These are phyloP conservation scores for Xylaria grammica DNA, from an alignment of 495 filamentous ascomycete genomes.

Conservation along the genomic window DNA sequence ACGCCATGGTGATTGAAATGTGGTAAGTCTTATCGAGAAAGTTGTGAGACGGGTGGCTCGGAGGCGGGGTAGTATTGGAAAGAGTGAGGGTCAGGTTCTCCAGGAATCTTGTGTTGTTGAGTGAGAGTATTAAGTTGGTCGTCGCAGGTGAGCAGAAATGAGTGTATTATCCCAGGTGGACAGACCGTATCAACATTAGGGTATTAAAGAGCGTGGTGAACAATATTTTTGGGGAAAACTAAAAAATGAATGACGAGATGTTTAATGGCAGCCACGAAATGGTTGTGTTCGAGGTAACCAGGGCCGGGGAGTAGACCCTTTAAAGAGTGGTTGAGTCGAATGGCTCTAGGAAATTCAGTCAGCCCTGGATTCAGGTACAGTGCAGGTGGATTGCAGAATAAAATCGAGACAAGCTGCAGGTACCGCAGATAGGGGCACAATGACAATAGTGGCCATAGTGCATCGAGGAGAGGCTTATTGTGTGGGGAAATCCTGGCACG, in stretches of 20 bases:
- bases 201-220: constrained; percentile 62
- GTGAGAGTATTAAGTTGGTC: constrained; percentile 46
- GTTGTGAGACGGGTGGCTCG: constrained; percentile 23
- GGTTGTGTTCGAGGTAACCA: constrained; percentile 38
- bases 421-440: constrained; percentile 39
- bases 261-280: constrained; percentile 47
- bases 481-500: constrained; percentile 36
- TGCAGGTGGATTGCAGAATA: constrained; percentile 34
- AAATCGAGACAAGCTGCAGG: constrained; percentile 33
- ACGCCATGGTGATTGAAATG: constrained; percentile 71
- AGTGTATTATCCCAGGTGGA: constrained; percentile 51
- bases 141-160: constrained; percentile 48
- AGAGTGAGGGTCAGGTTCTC: constrained; percentile 57
- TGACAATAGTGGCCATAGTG: constrained; percentile 33
- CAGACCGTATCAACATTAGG: constrained; percentile 52
- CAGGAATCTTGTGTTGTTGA: constrained; percentile 50
- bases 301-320: constrained; percentile 47
- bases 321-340: constrained; percentile 38
- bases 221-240: constrained; percentile 44
- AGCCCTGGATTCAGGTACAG: constrained; percentile 35
- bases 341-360: constrained; percentile 36
- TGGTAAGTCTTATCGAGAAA: constrained; percentile 24
- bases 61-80: constrained; percentile 35
- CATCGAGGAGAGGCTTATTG: constrained; percentile 36
- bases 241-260: constrained; percentile 53